Percentiles rank a stretch among this genome's conserved stretches.
These are phyloP conservation scores for thale cress (Arabidopsis thaliana) DNA, from an alignment of 345 rosid species.

Conservation along the genomic window TAIR10.1 NC_003070.9:7234501-7235000, in stretches of 20 bases:
- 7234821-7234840: slow-evolving; percentile 16
- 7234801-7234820: slow-evolving; percentile 9
- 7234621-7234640: not conserved
- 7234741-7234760: slow-evolving; percentile 80
- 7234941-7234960: slow-evolving; percentile 4
- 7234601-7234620: not conserved
- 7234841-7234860: slow-evolving; percentile 52
- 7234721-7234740: slow-evolving; percentile 77
- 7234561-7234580: slow-evolving; percentile 68
- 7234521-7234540: slow-evolving; percentile 59
- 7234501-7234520: slow-evolving; percentile 67
- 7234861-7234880: slow-evolving; percentile 88
- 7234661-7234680: slow-evolving; percentile 67
- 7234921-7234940: slow-evolving; percentile 72
- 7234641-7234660: slow-evolving; percentile 19
- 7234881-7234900: slow-evolving; percentile 85
- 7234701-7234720: slow-evolving; percentile 78
- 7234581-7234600: slow-evolving; percentile 49
- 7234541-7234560: slow-evolving; percentile 74
- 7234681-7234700: slow-evolving; percentile 78
- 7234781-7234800: slow-evolving; percentile 7
- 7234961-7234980: not conserved
- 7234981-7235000: slow-evolving; percentile 20
- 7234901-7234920: slow-evolving; percentile 80
- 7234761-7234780: slow-evolving; percentile 64